Conservation (phyloP, 352 stramenopile genomes). For the Pythium angustatum region DNA sequence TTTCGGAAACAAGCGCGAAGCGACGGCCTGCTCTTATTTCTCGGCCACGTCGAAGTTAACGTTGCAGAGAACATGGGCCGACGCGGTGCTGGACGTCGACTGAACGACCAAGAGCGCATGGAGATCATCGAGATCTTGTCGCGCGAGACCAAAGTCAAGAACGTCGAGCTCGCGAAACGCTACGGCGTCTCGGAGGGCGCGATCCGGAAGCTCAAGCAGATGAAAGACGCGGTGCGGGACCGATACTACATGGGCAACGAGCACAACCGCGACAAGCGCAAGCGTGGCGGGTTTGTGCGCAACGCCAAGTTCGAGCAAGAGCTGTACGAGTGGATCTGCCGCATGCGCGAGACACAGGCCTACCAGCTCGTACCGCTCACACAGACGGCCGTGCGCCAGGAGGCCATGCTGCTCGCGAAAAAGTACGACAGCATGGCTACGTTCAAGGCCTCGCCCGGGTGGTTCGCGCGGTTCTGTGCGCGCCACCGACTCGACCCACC, state of each 20-base stretch:
- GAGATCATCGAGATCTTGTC: conserved; percentile 85
- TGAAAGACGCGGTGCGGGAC: conserved; percentile 82
- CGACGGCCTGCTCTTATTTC: not conserved
- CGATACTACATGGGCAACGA: conserved; percentile 85
- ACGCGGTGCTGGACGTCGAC: conserved; percentile 70
- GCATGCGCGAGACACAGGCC: conserved; percentile 77
- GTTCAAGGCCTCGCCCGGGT: conserved; percentile 86
- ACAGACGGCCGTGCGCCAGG: conserved; percentile 80
- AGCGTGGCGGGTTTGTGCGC: conserved; percentile 78
- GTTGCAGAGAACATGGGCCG: conserved; percentile 46
- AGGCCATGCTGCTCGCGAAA: conserved; percentile 80
- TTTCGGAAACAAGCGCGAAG: conserved; percentile 34
- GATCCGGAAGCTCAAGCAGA: conserved; percentile 89
- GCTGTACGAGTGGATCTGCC: conserved; percentile 85
- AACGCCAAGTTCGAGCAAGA: conserved; percentile 87
- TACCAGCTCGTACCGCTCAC: conserved; percentile 86
- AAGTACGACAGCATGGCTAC: conserved; percentile 84
- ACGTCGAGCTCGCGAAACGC: conserved; percentile 81
- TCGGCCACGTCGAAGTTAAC: not conserved
- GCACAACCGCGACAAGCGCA: conserved; percentile 86
- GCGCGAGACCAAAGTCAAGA: conserved; percentile 83
- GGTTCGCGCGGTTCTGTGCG: conserved; percentile 88
- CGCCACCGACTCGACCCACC: conserved; percentile 77
- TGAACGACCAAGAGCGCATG: conserved; percentile 91
- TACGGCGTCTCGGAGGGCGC: conserved; percentile 86